Evolutionary conservation across 2,329 filamentous ascomycete species (phyloP).

Genomic region (Pseudodiploospora longispora): DNA sequence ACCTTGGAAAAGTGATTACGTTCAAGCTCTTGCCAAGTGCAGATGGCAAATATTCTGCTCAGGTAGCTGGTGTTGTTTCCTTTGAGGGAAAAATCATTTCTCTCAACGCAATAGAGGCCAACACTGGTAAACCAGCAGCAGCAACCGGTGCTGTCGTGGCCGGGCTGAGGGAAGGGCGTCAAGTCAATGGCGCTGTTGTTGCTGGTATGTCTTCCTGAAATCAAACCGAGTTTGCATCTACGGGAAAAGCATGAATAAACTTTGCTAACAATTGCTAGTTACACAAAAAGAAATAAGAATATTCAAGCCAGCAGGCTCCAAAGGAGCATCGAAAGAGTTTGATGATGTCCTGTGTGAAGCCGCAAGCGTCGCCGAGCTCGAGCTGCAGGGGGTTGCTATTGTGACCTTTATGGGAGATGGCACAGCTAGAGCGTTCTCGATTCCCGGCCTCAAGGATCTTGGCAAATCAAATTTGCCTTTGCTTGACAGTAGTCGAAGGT

Average conservation of each 20-base stretch:
- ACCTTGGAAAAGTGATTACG: conserved; percentile 71
- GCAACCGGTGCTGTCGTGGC: conserved; percentile 70
- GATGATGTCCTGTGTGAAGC: conserved; percentile 76
- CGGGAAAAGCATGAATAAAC: background rate
- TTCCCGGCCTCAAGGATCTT: conserved; percentile 85
- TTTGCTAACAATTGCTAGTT: conserved; percentile 34
- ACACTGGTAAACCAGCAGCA: conserved; percentile 65
- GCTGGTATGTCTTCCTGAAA: conserved; percentile 44
- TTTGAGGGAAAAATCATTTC: conserved; percentile 65
- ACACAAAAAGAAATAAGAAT: conserved; percentile 71
- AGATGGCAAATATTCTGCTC: conserved; percentile 59
- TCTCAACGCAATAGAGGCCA: conserved; percentile 70
- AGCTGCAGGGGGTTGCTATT: conserved; percentile 68
- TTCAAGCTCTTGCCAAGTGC: conserved; percentile 81
- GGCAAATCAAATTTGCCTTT: conserved; percentile 57
- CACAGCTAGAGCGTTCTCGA: conserved; percentile 68
- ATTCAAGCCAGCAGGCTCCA: conserved; percentile 75
- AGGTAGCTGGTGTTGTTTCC: conserved; percentile 58
- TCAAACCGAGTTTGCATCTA: too few relatives aligned
- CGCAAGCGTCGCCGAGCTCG: conserved; percentile 66
- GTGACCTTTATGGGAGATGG: conserved; percentile 82
- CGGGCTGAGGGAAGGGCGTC: conserved; percentile 64
- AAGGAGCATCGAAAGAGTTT: conserved; percentile 88
- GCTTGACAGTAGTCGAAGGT: conserved; percentile 66
- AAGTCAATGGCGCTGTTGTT: conserved; percentile 73